phyloP scores from a whole-genome alignment of 768 basidiomycete species.

The Agrocybe pediades region DNA sequence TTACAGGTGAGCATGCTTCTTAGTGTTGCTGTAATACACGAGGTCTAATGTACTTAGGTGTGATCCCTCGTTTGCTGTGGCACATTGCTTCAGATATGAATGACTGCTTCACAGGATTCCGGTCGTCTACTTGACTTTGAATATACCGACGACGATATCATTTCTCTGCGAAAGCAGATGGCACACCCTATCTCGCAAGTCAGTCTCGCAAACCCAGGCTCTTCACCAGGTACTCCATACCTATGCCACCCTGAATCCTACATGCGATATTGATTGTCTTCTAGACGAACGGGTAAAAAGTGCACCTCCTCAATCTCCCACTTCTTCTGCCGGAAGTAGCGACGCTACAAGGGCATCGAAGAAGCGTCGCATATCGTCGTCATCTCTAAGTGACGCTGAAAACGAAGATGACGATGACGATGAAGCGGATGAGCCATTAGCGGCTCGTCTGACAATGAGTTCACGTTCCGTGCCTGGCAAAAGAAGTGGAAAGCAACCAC shows the following conservation, averaged over 20 bases:
- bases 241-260: neutral
- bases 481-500: constrained; percentile 55
- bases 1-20: constrained; percentile 59
- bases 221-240: constrained; percentile 52
- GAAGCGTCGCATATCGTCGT: constrained; percentile 53
- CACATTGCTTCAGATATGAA: constrained; percentile 1
- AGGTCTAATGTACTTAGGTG: constrained; percentile 6
- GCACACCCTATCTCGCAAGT: constrained; percentile 49
- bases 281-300: constrained; percentile 32
- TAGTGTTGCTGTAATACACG: neutral
- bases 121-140: constrained; percentile 79
- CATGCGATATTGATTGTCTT: neutral
- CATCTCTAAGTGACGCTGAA: constrained; percentile 55
- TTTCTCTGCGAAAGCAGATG: constrained; percentile 74
- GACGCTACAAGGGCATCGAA: constrained; percentile 51
- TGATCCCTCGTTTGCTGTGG: neutral
- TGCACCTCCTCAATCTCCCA: constrained; percentile 41
- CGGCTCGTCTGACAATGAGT: constrained; percentile 39
- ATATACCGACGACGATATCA: constrained; percentile 71
- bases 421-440: constrained; percentile 58
- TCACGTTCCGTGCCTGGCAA: constrained; percentile 32
- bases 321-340: constrained; percentile 49
- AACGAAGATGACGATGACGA: constrained; percentile 45
- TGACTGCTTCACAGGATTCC: constrained; percentile 53
- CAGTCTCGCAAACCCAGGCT: constrained; percentile 43